Evolutionary conservation across 768 basidiomycete genomes (phyloP), one percentile per base, ranked within the genome.

Genomic region (Naganishia vaughanmartiniae): DNA sequence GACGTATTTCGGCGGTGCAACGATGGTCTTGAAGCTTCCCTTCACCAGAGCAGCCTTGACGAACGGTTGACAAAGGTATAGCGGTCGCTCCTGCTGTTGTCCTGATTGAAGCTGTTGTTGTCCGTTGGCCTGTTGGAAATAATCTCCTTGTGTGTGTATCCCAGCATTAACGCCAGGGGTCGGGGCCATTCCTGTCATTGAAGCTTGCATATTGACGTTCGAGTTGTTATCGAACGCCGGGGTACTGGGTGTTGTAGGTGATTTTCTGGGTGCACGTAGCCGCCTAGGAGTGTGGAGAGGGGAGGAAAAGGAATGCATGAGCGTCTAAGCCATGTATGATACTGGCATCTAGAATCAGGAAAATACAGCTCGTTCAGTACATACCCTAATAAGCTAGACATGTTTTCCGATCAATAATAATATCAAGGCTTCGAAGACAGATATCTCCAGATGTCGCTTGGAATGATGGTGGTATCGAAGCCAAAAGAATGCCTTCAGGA

Each of bases 1-100:
- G 33, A 91, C 89, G 75, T 94, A 96, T 80, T 95, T 96, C 9
- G 95, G 95, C 66, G 93, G 85, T 83, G 93, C 90, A 69, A 97
- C 93, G 76, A 98, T 97, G 3, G 93, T 96, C 84, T 95, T 97
- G 85, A 96, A 97, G 82, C 93, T 96, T 28, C 95, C 95, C 81
- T 95, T 97, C 70, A 98, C 94, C 54, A 98, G 86, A 0, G 95
- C 92, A 1, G 93, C 90, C 75, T 95, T 93, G 67, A 90, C 92
- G 80, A 98, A 98, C 3, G 94, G 94, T 66, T 90, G 90, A 81
- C 90, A 95, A 14, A 97, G 86, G 78, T 95, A 96, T 21, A 97
- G 67, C 9, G 81, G 81, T 67, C 77, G 79, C 70, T 48, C 70
- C 68, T 33, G 54, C 57, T 56, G 60, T 24, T 26, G 36, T 1